Percentiles rank a stretch among this genome's conserved stretches.
phyloP scores from a whole-genome alignment of 352 stramenopile species.

The Phytophthora parvispora region DNA sequence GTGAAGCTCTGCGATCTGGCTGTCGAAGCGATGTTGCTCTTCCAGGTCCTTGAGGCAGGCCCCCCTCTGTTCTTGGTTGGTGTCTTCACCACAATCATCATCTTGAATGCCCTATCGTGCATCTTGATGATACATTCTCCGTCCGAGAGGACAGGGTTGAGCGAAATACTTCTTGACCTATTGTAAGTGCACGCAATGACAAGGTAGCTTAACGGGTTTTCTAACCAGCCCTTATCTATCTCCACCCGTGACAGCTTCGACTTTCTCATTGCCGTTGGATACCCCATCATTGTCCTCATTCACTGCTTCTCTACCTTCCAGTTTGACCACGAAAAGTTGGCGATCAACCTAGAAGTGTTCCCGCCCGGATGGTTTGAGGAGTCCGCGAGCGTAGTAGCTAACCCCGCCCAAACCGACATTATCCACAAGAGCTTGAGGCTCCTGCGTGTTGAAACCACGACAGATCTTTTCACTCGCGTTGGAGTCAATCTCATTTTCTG shows the following conservation, averaged over 20 bases:
- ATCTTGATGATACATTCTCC: constrained; percentile 3
- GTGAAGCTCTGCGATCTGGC: background rate
- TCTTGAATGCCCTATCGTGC: background rate
- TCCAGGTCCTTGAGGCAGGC: constrained; percentile 2
- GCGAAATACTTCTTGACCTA: constrained; percentile 1
- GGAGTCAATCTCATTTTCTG: constrained; percentile 7
- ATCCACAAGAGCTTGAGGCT: constrained; percentile 29
- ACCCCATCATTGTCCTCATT: background rate
- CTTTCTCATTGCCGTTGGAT: constrained; percentile 6
- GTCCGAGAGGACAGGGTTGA: background rate
- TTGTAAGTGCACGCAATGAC: constrained; percentile 4
- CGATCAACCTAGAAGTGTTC: constrained; percentile 1
- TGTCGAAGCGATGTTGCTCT: background rate
- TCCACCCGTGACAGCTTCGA: too few species aligned
- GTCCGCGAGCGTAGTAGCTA: background rate
- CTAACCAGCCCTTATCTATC: too few species aligned
- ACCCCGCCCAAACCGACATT: constrained; percentile 23
- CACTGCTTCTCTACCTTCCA: constrained; percentile 2
- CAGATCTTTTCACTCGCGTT: constrained; percentile 21
- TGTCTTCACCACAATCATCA: constrained; percentile 1
- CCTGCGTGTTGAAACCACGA: constrained; percentile 26
- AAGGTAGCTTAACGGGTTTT: too few species aligned
- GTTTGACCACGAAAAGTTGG: background rate
- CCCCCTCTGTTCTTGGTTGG: background rate
- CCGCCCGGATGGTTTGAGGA: background rate